Evolutionary conservation across 495 filamentous ascomycete genomes (phyloP), one percentile per base, ranked within the genome.

Genomic region (Daldinia decipiens): DNA sequence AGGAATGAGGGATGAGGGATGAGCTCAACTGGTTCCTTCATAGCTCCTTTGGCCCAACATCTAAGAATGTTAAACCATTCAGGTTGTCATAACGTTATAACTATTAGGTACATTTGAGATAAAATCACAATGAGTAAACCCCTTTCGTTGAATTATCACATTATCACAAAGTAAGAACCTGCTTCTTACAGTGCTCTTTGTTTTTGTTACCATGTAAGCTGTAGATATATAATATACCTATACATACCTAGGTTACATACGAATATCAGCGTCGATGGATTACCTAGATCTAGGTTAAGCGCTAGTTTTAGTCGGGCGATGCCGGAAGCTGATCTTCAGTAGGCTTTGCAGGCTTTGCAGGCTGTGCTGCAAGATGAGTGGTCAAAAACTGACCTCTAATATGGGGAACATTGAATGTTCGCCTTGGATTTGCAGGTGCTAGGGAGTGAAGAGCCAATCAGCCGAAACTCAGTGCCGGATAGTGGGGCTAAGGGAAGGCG

Each of bases 321-420:
- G 69, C 64, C 69, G 69, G 69, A 72, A 72, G 64, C 43, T 55
- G 69, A 72, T 72, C 69, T 60, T 60, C 39, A 56, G 68, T 57
- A 63, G 68, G 68, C 62, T 71, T 52, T 11, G 62, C 59, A 63
- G 68, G 68, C 62, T 71, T 52, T 11, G 62, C 59, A 9, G 69
- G 70, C 65, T 72, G 19, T 55, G 36, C 32, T 43, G 27, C 17
- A 34, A 62, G 40, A 58, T 67, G 64, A 67, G 45, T 72, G 63
- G 69, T 34, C 45, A 27, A 19, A 45, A 60, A 54, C 40, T 36
- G 31, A 27, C 34, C 19, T 63, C 17, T 40, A 36, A 50, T 40
- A 65, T 60, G 64, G 64, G 55, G 62, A 52, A 21, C 2, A 19
- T 56, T 56, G 7, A 56, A 56, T 36, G 59, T 50, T 68, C 70